Conservation (phyloP, 2,329 filamentous ascomycete species). For the Fusarium temperatum region DNA sequence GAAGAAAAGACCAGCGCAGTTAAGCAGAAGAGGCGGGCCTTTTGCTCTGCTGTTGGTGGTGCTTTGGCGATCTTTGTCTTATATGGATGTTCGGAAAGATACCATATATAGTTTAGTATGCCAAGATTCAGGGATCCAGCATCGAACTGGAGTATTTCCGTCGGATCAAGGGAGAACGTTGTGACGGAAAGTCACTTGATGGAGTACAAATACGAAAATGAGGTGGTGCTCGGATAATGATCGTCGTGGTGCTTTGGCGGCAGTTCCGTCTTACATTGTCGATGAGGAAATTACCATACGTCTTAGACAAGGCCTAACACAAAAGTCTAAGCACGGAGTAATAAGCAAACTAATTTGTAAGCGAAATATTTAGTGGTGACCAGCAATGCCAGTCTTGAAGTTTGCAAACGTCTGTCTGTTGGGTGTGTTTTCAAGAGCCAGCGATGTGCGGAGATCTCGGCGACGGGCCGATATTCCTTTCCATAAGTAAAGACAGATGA, state of each 20-base stretch:
- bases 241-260: background rate
- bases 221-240: background rate
- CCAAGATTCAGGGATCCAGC: background rate
- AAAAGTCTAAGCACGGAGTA: background rate
- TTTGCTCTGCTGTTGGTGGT: background rate
- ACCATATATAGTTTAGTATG: background rate
- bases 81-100: background rate
- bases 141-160: background rate
- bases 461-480: rapidly evolving
- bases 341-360: rapidly evolving
- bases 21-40: background rate
- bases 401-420: background rate
- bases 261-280: background rate
- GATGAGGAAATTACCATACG: background rate
- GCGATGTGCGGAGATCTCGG: background rate
- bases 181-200: background rate
- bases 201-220: background rate
- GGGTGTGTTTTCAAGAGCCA: rapidly evolving
- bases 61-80: background rate
- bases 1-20: background rate
- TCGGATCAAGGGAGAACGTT: background rate
- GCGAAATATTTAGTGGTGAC: background rate
- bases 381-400: background rate
- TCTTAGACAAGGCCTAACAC: background rate
- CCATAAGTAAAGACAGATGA: rapidly evolving